These are phyloP conservation scores for Stemphylium vesicarium DNA, from an alignment of 2,329 filamentous ascomycete species.

Conservation along the genomic window DNA sequence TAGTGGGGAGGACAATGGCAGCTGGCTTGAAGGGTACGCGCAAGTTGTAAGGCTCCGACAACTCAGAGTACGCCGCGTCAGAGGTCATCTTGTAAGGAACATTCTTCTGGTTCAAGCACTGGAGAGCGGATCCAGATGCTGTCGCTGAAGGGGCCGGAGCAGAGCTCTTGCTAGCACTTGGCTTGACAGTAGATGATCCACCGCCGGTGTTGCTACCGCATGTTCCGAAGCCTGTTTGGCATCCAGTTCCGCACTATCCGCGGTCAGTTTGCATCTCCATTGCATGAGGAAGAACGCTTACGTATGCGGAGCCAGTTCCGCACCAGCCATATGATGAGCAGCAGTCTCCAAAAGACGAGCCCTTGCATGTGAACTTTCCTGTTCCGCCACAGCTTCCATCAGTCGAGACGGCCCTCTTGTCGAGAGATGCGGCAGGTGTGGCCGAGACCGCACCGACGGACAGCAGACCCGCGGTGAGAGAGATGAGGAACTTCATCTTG, in stretches of 20 bases:
- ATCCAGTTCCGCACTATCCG: conserved; percentile 39
- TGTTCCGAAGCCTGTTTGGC: conserved; percentile 41
- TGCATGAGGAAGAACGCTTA: background rate
- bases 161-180: conserved; percentile 22
- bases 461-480: conserved; percentile 25
- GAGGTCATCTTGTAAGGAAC: conserved; percentile 42
- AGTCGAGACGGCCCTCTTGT: conserved; percentile 43
- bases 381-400: conserved; percentile 53
- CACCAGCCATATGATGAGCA: conserved; percentile 54
- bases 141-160: conserved; percentile 20
- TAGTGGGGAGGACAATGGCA: conserved; percentile 63
- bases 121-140: conserved; percentile 19
- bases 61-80: conserved; percentile 31
- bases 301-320: conserved; percentile 36
- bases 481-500: conserved; percentile 28
- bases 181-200: conserved; percentile 9
- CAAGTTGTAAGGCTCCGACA: conserved; percentile 47
- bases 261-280: conserved; percentile 15
- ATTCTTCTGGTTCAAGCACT: conserved; percentile 44
- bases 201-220: conserved; percentile 27
- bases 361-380: conserved; percentile 51
- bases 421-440: conserved; percentile 14
- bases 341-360: conserved; percentile 53
- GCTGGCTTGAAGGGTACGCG: conserved; percentile 54
- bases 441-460: conserved; percentile 26